Base-by-base conservation (phyloP, 148 eudicot genomes). In the Silene uniflora region DNA sequence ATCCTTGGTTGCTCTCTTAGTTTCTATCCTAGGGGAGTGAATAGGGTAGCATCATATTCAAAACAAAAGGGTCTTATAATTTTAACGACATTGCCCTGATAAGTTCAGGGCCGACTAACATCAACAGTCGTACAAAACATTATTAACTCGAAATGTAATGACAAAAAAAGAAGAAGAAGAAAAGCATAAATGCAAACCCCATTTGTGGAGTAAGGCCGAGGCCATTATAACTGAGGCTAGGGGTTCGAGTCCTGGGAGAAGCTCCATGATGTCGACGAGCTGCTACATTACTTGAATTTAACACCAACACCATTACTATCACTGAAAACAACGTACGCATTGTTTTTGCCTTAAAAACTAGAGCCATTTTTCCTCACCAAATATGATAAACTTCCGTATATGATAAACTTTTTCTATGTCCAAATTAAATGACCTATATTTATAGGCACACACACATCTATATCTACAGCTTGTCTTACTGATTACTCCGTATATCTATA, bases 131-230 rank as follows among this genome's bases (percentile, higher is more conserved):
- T 3, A 61, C 14, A 19, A 8, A 39, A 42, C 0, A 1, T 0
- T 67, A 14, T 39, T 16, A 39, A 42, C 10, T 18, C 18, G 24
- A 67, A 42, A 12, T 18, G 13, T 61, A 19, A 19, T 19, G 29
- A 27, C 29, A 32, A 2, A 6, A 6, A 27, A 29, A 35, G n/a
- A n/a, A n/a, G n/a, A n/a, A n/a, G n/a, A n/a, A 10, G 1, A 6
- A 32, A 67, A 29, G 39, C 2, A 17, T 4, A 47, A 58, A 22
- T 69, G 23, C 35, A 17, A 25, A 71, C 73, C 73, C 73, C 73
- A 71, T 52, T 71, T 71, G 73, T 14, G 73, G 73, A 24, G 73
- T 54, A 54, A 24, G 62, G 6, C 62, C 62, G 27, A 71, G 42
- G 14, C n/a, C 42, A 24, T 25, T 71, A 16, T 21, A 27, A 66